Percentiles rank a stretch among this genome's conserved stretches.
Evolutionary conservation across 2,329 filamentous ascomycete species (phyloP).

Genomic region (Paecilomyces niveus): DNA sequence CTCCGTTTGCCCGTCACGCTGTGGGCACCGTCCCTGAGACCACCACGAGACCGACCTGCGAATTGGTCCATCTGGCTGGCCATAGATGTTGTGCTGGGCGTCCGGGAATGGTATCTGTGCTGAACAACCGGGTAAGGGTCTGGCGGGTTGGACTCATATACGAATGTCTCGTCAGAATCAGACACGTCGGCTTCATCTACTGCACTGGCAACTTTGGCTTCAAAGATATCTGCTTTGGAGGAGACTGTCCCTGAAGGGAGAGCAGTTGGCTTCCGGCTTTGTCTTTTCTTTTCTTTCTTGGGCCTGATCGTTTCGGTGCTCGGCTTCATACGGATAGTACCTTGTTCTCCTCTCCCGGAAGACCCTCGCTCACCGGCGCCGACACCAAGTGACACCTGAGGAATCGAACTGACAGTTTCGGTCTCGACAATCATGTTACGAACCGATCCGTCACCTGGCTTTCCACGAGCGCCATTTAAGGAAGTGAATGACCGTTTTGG

Average conservation of each 20-base stretch:
- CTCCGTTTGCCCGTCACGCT: conserved; percentile 71
- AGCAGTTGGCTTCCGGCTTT: conserved; percentile 64
- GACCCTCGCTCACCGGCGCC: conserved; percentile 48
- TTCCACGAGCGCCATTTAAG: conserved; percentile 56
- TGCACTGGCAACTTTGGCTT: conserved; percentile 90
- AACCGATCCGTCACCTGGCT: conserved; percentile 65
- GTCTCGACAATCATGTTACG: conserved; percentile 97
- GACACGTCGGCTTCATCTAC: conserved; percentile 95
- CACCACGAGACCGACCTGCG: conserved; percentile 53
- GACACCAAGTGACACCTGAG: conserved; percentile 69
- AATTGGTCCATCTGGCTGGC: conserved; percentile 43
- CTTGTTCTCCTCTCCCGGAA: conserved; percentile 55
- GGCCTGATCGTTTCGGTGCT: conserved; percentile 95
- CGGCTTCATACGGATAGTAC: conserved; percentile 75
- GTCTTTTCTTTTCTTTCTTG: conserved; percentile 84
- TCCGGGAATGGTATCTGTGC: conserved; percentile 81
- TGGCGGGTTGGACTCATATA: conserved; percentile 93
- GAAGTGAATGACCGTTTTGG: conserved; percentile 63
- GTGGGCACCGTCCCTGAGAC: conserved; percentile 57
- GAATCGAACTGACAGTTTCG: conserved; percentile 86
- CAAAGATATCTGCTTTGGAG: conserved; percentile 96
- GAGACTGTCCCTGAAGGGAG: conserved; percentile 52
- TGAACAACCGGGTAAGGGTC: conserved; percentile 52
- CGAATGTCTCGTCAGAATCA: conserved; percentile 96
- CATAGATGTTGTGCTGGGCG: conserved; percentile 82